phyloP scores from a whole-genome alignment of 345 rosid species.

The Aquilaria malaccensis region DNA sequence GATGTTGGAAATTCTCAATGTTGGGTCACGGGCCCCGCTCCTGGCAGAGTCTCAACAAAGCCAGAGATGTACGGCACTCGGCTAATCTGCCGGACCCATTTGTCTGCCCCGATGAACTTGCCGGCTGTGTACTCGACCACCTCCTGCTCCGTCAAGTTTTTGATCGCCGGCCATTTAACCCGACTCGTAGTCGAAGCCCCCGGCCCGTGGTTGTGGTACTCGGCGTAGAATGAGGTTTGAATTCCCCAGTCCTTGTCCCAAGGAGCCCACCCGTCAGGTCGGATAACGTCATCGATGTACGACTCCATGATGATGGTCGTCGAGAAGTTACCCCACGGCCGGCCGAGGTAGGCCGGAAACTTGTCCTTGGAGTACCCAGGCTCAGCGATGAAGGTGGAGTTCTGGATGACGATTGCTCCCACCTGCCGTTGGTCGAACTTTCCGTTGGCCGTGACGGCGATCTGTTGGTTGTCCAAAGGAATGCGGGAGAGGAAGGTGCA shows the following conservation, averaged over 20 bases:
- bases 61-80: conserved; percentile 39
- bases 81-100: conserved; percentile 44
- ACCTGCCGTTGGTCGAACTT: conserved; percentile 22
- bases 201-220: conserved; percentile 55
- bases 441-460: conserved; percentile 59
- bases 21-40: too few species aligned
- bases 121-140: conserved; percentile 33
- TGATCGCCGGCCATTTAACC: conserved; percentile 60
- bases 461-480: conserved; percentile 47
- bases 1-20: too few species aligned
- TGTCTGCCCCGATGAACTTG: conserved; percentile 31
- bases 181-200: conserved; percentile 37
- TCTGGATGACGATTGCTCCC: conserved; percentile 62
- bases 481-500: conserved; percentile 46
- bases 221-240: conserved; percentile 51
- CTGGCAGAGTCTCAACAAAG: not conserved
- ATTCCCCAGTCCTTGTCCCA: conserved; percentile 46
- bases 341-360: conserved; percentile 50
- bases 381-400: conserved; percentile 49
- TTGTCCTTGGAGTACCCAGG: conserved; percentile 23
- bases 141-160: conserved; percentile 24
- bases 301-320: conserved; percentile 60
- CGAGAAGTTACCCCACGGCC: conserved; percentile 60
- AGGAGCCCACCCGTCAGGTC: conserved; percentile 61
- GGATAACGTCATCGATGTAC: conserved; percentile 46